These are phyloP conservation scores for Tausonia pullulans DNA, from an alignment of 1,284 basidiomycete species.

Conservation along the genomic window DNA sequence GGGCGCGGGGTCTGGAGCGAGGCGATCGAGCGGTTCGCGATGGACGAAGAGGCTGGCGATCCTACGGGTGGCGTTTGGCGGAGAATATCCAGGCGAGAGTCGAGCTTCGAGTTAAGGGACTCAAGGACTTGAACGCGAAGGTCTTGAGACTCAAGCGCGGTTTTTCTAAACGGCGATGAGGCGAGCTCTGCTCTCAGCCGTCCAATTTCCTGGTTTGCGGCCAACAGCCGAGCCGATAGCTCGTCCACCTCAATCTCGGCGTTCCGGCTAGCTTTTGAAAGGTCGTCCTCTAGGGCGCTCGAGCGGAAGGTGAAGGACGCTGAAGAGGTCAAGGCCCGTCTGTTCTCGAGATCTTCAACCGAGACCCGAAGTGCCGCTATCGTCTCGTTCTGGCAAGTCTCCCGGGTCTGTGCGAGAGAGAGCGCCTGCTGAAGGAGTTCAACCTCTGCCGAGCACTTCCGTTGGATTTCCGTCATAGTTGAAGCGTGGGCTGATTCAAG, in stretches of 20 bases:
- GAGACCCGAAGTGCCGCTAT: too few relatives aligned
- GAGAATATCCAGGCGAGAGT: neutral
- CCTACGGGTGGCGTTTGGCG: neutral
- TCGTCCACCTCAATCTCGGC: too few relatives aligned
- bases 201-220: conserved; percentile 60
- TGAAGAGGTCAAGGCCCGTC: neutral
- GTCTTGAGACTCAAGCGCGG: conserved; percentile 26
- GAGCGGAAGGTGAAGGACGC: neutral
- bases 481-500: too few relatives aligned
- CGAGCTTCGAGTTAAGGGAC: conserved; percentile 25
- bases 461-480: too few relatives aligned
- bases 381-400: too few relatives aligned
- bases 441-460: too few relatives aligned
- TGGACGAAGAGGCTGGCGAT: neutral
- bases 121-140: conserved; percentile 28
- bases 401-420: too few relatives aligned
- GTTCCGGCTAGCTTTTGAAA: too few relatives aligned
- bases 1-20: neutral
- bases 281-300: neutral
- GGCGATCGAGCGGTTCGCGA: neutral
- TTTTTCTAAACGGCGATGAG: conserved; percentile 25
- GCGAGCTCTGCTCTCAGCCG: conserved; percentile 53
- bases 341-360: too few relatives aligned
- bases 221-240: too few relatives aligned
- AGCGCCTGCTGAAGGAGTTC: too few relatives aligned